Evolutionary conservation across 2,329 filamentous ascomycete genomes (phyloP), one percentile per base, ranked within the genome.

Genomic region (Helotiales sp.): DNA sequence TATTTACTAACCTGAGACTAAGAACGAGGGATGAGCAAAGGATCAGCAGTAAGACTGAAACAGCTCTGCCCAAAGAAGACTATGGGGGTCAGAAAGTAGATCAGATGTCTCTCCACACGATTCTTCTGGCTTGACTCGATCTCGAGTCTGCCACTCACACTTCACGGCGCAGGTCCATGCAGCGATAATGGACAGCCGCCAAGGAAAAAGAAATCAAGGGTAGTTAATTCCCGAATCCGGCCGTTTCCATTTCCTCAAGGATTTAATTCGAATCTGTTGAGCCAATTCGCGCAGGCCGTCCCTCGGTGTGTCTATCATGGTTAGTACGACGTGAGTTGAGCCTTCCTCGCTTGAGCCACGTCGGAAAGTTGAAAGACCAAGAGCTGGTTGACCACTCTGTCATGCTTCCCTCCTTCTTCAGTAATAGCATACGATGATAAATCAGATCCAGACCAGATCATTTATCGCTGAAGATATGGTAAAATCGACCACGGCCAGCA

Each of bases 131-230:
- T n/a, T n/a, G n/a, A n/a, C n/a, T n/a, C n/a, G n/a, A 55, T 52
- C 42, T 48, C 15, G 25, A 31, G 27, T 19, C 46, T 31, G 40
- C 50, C 44, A 31, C 36, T 49, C 46, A 51, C 57, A 50, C 50
- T 54, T 54, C 57, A 60, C 51, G 50, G 51, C 51, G 54, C 54
- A 54, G 15, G 34, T 57, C 55, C 24, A 54, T 54, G 51, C 36
- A 30, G 52, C 58, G 52, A 55, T 59, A 59, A 59, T 48, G 40
- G 36, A 46, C 27, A n/a, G 40, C 29, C 44, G 58, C 58, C 54
- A 56, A 54, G 54, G 40, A 50, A 54, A 56, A 56, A 54, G 33
- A 36, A 57, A 55, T 15, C 34, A 27, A 54, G 42, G 54, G 54
- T 52, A 38, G 13, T 48, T 57, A 52, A 52, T 52, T 52, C 54